phyloP scores from a whole-genome alignment of 306 rosid genomes.

The Quercus rubra region DNA sequence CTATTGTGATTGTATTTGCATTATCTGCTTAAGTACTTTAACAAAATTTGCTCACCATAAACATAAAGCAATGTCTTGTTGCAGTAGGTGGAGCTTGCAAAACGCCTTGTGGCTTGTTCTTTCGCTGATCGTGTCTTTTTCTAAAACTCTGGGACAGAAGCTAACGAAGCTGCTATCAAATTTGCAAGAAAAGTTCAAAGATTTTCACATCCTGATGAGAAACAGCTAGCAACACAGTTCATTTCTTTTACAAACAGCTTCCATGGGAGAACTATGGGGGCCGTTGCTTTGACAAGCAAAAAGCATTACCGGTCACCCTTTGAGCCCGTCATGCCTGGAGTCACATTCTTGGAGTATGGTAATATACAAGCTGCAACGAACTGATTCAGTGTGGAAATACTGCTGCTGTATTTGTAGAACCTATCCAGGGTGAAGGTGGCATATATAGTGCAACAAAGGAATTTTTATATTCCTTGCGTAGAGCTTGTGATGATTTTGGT shows the following conservation, averaged over 20 bases:
- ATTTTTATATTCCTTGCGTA: conserved; percentile 59
- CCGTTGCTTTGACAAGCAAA: conserved; percentile 94
- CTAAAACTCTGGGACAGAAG: conserved; percentile 85
- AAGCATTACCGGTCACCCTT: conserved; percentile 76
- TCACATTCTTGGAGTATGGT: conserved; percentile 77
- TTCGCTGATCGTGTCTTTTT: conserved; percentile 91
- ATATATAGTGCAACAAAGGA: conserved; percentile 78
- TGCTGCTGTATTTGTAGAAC: conserved; percentile 89
- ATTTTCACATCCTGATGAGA: conserved; percentile 38
- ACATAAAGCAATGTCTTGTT: too few species aligned
- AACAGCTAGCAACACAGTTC: conserved; percentile 60
- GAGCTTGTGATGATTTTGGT: conserved; percentile 79
- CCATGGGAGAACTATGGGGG: conserved; percentile 93
- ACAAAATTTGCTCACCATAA: too few species aligned
- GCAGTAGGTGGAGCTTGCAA: too few species aligned
- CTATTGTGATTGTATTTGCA: too few species aligned
- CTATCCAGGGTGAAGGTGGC: conserved; percentile 95
- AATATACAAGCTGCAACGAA: conserved; percentile 55
- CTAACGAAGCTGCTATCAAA: conserved; percentile 89
- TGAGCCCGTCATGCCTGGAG: conserved; percentile 95
- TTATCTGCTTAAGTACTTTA: too few species aligned
- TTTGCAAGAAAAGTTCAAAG: conserved; percentile 83
- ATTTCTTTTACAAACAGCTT: conserved; percentile 73
- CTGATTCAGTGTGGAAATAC: conserved; percentile 55
- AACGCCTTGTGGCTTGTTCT: conserved; percentile 51